Evolutionary conservation across 116 monocot species (phyloP), one percentile per base, ranked within the genome.

Genomic region (Cymodocea nodosa): DNA sequence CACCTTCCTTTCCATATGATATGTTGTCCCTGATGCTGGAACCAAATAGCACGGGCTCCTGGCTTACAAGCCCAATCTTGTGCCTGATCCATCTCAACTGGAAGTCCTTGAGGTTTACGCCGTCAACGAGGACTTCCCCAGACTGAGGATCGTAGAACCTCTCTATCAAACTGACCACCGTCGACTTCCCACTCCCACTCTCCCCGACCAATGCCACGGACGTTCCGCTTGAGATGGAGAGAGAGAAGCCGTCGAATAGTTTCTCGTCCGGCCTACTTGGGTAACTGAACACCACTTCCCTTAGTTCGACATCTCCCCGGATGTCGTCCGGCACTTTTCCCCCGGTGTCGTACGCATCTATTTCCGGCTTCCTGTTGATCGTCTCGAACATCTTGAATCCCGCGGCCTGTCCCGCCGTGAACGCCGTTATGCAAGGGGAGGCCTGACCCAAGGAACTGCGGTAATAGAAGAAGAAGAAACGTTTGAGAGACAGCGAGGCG

Each of bases 151-250:
- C 90, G 63, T 90, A 90, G 35, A 90, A 90, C 44, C 90, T 78
- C 68, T 90, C 81, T 2, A 90, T 76, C 12, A 90, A 52, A 53
- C 83, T 81, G 14, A 90, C 70, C 1, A 79, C 78, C 0, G 90
- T 90, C 3, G 90, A 90, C 56, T 86, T 90, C 34, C 86, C 90
- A 50, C 86, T 90, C 15, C 90, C 90, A 68, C 90, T 85, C 77
- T 86, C 77, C 56, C 90, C 90, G 19, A 90, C 86, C 37, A 90
- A 51, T 17, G 90, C 86, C 3, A 74, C 59, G 39, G 90, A 78
- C 48, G 68, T 79, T 5, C 90, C 86, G 56, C 62, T 71, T 2
- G 67, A 56, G 7, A 90, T 71, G 22, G 19, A 59, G 2, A 86
- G 57, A 51, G 84, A 90, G 54, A 90, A 84, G 1, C 81, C 81